Evolutionary conservation across 106 monocot species (phyloP).

Genomic region (Posidonia australis): DNA sequence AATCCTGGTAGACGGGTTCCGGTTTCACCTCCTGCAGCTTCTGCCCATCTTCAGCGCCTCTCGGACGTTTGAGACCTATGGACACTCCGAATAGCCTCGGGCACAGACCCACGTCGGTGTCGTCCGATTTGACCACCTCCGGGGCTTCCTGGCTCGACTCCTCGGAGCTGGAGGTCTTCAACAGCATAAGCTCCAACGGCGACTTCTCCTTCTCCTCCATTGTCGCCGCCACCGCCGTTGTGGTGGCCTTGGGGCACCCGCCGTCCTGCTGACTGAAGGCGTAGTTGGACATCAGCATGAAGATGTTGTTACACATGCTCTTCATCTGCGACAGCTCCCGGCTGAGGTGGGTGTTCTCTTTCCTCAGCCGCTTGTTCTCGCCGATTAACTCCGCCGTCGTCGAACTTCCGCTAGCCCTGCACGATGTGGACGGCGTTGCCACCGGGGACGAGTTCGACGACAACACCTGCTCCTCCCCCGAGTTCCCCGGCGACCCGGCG

Average conservation of each 20-base stretch:
- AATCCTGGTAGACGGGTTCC: not conserved
- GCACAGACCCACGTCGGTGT: not conserved
- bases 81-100: conserved; percentile 10
- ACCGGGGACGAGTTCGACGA: conserved; percentile 21
- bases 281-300: conserved; percentile 11
- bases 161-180: not conserved
- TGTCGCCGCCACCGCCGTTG: not conserved
- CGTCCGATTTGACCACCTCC: not conserved
- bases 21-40: not conserved
- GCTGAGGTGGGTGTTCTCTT: conserved; percentile 6
- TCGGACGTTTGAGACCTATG: conserved; percentile 1
- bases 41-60: not conserved
- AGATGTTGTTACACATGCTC: conserved; percentile 7
- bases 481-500: conserved; percentile 2
- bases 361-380: conserved; percentile 13
- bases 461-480: conserved; percentile 32
- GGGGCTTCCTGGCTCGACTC: not conserved
- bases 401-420: not conserved
- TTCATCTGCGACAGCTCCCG: conserved; percentile 7
- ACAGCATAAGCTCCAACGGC: conserved; percentile 7
- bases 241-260: not conserved
- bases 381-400: not conserved
- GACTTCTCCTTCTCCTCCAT: not conserved
- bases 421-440: not conserved
- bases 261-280: not conserved